Conservation (phyloP, 495 filamentous ascomycete genomes). For the Glonium stellatum region DNA sequence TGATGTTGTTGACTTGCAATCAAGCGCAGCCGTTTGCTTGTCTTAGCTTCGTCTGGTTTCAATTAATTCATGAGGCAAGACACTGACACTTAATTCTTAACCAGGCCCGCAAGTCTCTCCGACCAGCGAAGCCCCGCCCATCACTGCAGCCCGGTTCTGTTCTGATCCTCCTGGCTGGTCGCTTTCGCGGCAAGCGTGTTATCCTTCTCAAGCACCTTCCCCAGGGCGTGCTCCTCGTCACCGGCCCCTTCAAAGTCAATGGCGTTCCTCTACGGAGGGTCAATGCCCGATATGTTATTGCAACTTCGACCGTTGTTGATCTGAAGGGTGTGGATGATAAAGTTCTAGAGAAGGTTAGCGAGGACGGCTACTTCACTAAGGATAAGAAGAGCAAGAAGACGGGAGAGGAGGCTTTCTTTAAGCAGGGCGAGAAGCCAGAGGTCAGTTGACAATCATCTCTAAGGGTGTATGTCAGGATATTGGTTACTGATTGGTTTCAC, state of each 20-base stretch:
- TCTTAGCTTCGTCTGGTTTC: background rate
- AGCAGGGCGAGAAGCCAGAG: conserved; percentile 94
- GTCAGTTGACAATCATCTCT: conserved; percentile 47
- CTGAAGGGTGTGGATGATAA: conserved; percentile 72
- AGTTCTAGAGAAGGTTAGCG: conserved; percentile 76
- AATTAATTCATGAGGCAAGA: too few species aligned
- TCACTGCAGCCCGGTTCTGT: conserved; percentile 88
- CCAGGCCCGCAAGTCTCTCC: conserved; percentile 91
- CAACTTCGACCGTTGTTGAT: conserved; percentile 86
- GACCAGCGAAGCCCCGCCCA: conserved; percentile 72
- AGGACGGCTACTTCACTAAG: conserved; percentile 85
- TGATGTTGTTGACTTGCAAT: conserved; percentile 6
- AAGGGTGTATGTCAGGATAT: background rate
- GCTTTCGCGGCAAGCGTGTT: conserved; percentile 99
- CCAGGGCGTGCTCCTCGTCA: conserved; percentile 96
- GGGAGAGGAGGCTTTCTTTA: conserved; percentile 94
- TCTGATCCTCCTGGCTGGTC: conserved; percentile 97
- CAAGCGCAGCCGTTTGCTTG: background rate
- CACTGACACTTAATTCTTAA: background rate
- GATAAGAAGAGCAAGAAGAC: conserved; percentile 87
- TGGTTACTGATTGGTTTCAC: conserved; percentile 23
- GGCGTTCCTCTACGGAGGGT: conserved; percentile 97
- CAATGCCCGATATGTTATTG: conserved; percentile 98
- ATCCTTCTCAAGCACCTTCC: conserved; percentile 94
- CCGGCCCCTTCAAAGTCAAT: conserved; percentile 99